These are phyloP conservation scores for Monosporozyma unispora DNA, from an alignment of 805 yeast species.

Conservation along the genomic window DNA sequence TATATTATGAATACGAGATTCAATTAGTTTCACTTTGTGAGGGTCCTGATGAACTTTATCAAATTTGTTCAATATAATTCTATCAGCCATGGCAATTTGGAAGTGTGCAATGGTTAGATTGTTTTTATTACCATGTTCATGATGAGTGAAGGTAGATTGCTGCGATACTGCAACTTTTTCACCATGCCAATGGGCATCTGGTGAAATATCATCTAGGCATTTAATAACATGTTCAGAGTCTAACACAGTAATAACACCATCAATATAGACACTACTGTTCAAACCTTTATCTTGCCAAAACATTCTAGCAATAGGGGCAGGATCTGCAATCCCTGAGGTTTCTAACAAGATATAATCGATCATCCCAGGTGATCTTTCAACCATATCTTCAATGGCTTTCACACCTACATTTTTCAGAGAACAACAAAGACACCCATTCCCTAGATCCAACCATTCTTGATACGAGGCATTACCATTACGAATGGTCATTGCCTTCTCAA, in stretches of 20 bases:
- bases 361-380: constrained; percentile 56
- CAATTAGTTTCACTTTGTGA: constrained; percentile 15
- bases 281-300: constrained; percentile 95
- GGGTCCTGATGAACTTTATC: constrained; percentile 39
- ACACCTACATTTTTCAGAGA: constrained; percentile 95
- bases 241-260: constrained; percentile 83
- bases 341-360: constrained; percentile 90
- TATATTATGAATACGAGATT: constrained; percentile 35
- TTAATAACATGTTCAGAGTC: constrained; percentile 60
- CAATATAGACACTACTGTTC: constrained; percentile 75
- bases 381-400: constrained; percentile 80
- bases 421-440: constrained; percentile 95
- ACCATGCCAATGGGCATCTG: constrained; percentile 62
- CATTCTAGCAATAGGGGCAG: constrained; percentile 94
- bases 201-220: constrained; percentile 53
- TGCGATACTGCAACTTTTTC: constrained; percentile 24
- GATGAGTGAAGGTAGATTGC: background rate
- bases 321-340: constrained; percentile 95
- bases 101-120: constrained; percentile 72
- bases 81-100: constrained; percentile 87
- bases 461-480: constrained; percentile 42
- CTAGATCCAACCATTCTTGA: constrained; percentile 93
- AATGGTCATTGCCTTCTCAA: constrained; percentile 79
- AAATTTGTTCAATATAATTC: constrained; percentile 66
- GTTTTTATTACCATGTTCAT: constrained; percentile 9